Base-by-base conservation (phyloP, 2,329 filamentous ascomycete genomes). In the Alternaria conjuncta region DNA sequence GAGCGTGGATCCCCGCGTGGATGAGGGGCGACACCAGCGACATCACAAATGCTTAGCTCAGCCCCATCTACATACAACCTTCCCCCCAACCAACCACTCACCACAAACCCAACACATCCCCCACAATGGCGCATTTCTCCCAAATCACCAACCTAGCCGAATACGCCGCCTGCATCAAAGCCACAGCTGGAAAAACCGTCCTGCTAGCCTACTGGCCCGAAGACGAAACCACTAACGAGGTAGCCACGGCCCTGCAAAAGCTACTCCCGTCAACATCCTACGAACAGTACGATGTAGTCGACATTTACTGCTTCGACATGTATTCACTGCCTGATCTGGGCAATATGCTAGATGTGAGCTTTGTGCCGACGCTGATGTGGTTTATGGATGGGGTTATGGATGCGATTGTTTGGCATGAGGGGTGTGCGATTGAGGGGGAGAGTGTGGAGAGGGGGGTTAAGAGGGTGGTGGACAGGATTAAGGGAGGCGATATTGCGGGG, bases 311-410 rank as follows among this genome's bases (percentile, higher is more conserved):
- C 45, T 66, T 74, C 51, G 71, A 74, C 44, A 71, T 71, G 49
- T 73, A 73, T 45, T 57, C 65, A n/a, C 43, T 73, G 28, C 71
- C 71, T 1, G 66, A 69, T 20, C 66, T 74, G 20, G 71, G 65
- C 0, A 63, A 66, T 3, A 60, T 67, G 57, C 26, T 74, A 63
- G 69, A 70, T 47, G 49, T 73, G 8, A 66, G 51, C 30, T 74
- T 74, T 67, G 71, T 73, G 49, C 71, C 71, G 9, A 71, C 61
- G 26, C 46, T 74, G 20, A 71, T 73, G 68, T 74, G 71, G 71
- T 74, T 72, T 26, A 63, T 60, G 30, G 69, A 74, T 50, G 65
- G 68, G 3, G 59, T 68, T 15, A 63, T 65, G 50, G 71, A 74
- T 61, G 56, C 71, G 11, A 53, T 73, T 44, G 69, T 72, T 6